These are phyloP conservation scores for Lyophyllum decastes DNA, from an alignment of 768 basidiomycete genomes.

Conservation along the genomic window DNA sequence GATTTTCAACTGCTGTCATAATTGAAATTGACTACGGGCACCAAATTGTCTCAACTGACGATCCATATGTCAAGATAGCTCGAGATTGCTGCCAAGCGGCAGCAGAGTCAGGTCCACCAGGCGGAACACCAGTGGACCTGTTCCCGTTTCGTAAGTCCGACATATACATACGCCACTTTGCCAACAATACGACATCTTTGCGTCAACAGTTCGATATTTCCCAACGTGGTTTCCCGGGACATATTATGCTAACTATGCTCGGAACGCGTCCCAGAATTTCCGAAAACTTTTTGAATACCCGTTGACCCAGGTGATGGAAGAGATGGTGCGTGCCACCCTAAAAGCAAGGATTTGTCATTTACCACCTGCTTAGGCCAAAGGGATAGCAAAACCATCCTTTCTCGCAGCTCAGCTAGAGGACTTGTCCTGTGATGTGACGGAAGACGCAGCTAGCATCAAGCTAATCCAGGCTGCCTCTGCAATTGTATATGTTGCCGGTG, in stretches of 20 bases:
- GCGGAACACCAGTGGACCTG: conserved; percentile 3
- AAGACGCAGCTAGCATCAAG: conserved; percentile 1
- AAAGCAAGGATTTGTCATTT: too few species aligned
- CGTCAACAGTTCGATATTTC: too few species aligned
- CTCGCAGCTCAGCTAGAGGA: conserved; percentile 17
- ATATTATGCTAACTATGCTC: too few species aligned
- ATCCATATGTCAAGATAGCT: conserved; percentile 37
- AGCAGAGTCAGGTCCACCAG: conserved; percentile 24
- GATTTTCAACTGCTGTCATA: conserved; percentile 19
- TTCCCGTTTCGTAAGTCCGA: too few species aligned
- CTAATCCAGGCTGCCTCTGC: conserved; percentile 20
- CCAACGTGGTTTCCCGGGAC: too few species aligned
- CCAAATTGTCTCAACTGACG: conserved; percentile 30
- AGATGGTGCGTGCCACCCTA: too few species aligned
- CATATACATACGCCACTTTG: too few species aligned
- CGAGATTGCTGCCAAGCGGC: conserved; percentile 29
- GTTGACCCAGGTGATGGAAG: too few species aligned
- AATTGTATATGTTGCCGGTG: conserved; percentile 27
- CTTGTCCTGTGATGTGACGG: not conserved
- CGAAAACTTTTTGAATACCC: too few species aligned
- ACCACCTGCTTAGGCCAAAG: not conserved
- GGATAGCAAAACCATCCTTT: conserved; percentile 23
- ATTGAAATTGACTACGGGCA: conserved; percentile 33
- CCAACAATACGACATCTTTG: too few species aligned
- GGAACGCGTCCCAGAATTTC: too few species aligned